Base-by-base conservation (phyloP, 176 grass and related monocot species). In the Musa beccarii region DNA sequence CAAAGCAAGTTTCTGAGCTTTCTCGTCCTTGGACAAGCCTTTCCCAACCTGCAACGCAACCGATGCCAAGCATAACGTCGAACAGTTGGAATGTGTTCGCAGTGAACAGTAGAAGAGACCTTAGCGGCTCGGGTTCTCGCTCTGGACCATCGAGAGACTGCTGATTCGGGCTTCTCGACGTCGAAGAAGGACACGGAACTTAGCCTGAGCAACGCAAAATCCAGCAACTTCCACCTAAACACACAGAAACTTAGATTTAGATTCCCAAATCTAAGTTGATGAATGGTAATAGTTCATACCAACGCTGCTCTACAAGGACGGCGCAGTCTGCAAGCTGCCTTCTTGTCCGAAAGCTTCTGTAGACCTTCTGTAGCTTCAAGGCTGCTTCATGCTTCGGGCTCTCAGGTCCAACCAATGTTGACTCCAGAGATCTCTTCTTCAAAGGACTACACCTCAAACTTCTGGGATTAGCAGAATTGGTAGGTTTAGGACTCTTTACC, bases 281-380 rank as follows among this genome's bases (percentile, higher is more conserved):
- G n/a, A n/a, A n/a, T n/a, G n/a, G n/a, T n/a, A n/a, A n/a, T n/a
- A n/a, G n/a, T n/a, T n/a, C n/a, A n/a, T n/a, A n/a, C n/a, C n/a
- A n/a, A n/a, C n/a, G n/a, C n/a, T n/a, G n/a, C n/a, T n/a, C n/a
- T n/a, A n/a, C n/a, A n/a, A n/a, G n/a, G n/a, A n/a, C n/a, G n/a
- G n/a, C n/a, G n/a, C 67, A 96, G 79, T 96, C 92, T 5, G 89
- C 92, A 62, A 96, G 89, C 78, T 91, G 92, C 15, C 86, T 75
- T 78, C 92, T 96, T 51, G 89, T 96, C 61, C 89, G 83, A 66
- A 96, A 96, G 54, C 92, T 92, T 84, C 88, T 96, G 69, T 96
- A 92, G 52, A 96, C 79, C 80, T 96, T 96, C 68, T 96, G 92
- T 50, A 96, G 69, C 76, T 79, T 96, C 68, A 84, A 52, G 43